Evolutionary conservation across 2,329 filamentous ascomycete species (phyloP), one percentile per base, ranked within the genome.

Genomic region (Arthroderma sp.): DNA sequence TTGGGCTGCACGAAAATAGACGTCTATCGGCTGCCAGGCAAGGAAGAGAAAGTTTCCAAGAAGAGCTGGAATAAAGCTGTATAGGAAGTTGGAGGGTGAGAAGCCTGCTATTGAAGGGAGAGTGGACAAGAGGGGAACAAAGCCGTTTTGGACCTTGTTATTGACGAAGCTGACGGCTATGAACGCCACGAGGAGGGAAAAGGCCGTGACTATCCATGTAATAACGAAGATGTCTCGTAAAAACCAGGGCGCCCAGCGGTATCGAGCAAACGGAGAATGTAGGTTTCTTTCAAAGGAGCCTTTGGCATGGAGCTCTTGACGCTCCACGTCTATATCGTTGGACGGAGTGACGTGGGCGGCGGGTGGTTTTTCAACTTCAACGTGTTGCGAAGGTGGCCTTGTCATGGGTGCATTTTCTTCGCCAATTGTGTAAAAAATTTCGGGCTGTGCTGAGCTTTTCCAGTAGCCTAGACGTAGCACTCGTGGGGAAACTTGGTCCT

Each of bases 21-120:
- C 68, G 56, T 81, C 77, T 50, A 80, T 67, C 5, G 75, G 71
- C 42, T 78, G 68, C 65, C 75, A 73, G 42, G 68, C 61, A 22
- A 81, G 72, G 56, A 79, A 77, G 37, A 79, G 65, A 30, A 79
- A 55, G 44, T 70, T 75, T 1, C 72, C 78, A 36, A 81, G 70
- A 3, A 78, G 47, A 0, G 71, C 65, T 0, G 78, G 78, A 15
- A 81, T 58, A 51, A 81, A 80, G 51, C 73, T 77, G 66, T 87
- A 95, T 42, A 94, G 66, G 64, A 95, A 95, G 62, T 94, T 86
- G 41, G 86, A 85, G 0, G 84, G 71, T 1, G 85, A 93, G 62
- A 93, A 95, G 11, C 82, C 84, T 28, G 68, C 69, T 0, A 64
- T 55, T 3, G 73, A 67, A 1, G 85, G 77, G 2, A 70, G 67